Evolutionary conservation across 1,284 basidiomycete genomes (phyloP).

Genomic region (Ustilago nuda): DNA sequence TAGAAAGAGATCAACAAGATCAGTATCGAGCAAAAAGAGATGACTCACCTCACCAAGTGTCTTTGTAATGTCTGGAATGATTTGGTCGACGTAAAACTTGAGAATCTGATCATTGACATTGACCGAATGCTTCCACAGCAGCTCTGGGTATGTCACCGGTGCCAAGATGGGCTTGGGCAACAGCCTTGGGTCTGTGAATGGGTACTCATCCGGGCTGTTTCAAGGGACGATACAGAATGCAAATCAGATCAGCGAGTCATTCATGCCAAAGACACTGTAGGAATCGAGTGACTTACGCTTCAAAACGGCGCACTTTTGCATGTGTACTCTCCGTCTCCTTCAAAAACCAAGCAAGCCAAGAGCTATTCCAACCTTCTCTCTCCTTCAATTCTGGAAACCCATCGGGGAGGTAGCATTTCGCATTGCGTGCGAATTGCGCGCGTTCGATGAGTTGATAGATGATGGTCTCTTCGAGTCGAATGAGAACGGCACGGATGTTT

Average conservation of each 20-base stretch:
- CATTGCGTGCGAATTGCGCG: slow-evolving; percentile 94
- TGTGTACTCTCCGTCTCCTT: slow-evolving; percentile 94
- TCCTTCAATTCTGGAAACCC: slow-evolving; percentile 77
- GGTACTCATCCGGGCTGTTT: slow-evolving; percentile 87
- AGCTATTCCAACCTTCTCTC: slow-evolving; percentile 80
- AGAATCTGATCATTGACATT: slow-evolving; percentile 90
- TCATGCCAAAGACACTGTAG: not conserved
- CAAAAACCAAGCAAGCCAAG: slow-evolving; percentile 97
- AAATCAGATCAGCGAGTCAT: not conserved
- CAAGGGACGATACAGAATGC: not conserved
- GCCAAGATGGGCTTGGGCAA: slow-evolving; percentile 87
- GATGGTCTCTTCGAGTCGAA: slow-evolving; percentile 95
- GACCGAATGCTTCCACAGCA: slow-evolving; percentile 83
- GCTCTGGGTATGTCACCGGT: slow-evolving; percentile 79
- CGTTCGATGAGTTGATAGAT: slow-evolving; percentile 93
- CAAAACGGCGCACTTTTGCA: slow-evolving; percentile 69
- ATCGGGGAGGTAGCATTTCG: slow-evolving; percentile 84
- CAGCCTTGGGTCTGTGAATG: slow-evolving; percentile 80
- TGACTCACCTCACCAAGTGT: slow-evolving; percentile 45
- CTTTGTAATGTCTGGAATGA: slow-evolving; percentile 84
- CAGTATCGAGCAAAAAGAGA: not conserved
- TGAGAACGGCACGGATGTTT: slow-evolving; percentile 85
- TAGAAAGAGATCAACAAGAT: not conserved
- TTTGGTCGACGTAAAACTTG: slow-evolving; percentile 84
- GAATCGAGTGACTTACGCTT: slow-evolving; percentile 34